Percentiles rank a stretch among this genome's conserved stretches.
These are phyloP conservation scores for Primulina eburnea DNA, from an alignment of 257 asterid species.

Conservation along the genomic window DNA sequence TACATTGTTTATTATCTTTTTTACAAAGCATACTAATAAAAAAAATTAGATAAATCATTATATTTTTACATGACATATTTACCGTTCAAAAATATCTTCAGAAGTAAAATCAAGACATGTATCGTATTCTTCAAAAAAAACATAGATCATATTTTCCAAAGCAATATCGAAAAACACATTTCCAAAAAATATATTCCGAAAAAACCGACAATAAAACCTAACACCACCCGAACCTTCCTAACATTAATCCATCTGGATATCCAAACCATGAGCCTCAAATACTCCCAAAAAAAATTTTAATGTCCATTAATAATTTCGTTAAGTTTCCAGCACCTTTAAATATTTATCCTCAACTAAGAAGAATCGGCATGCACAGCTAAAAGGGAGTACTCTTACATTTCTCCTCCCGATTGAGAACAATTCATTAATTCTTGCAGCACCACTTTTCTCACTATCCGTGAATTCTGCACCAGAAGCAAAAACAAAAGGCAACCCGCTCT, in stretches of 20 bases:
- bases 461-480: slow-evolving; percentile 99
- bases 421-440: slow-evolving; percentile 83
- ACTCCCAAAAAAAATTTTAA: slow-evolving; percentile 11
- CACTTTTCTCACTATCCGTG: slow-evolving; percentile 94
- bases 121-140: too few relatives aligned
- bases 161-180: too few relatives aligned
- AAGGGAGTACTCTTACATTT: slow-evolving; percentile 61
- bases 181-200: background rate
- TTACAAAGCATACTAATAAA: too few relatives aligned
- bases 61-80: too few relatives aligned
- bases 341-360: slow-evolving; percentile 16
- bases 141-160: background rate
- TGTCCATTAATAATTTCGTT: background rate
- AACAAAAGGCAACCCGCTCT: slow-evolving; percentile 96
- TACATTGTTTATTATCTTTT: too few relatives aligned
- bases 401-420: slow-evolving; percentile 85
- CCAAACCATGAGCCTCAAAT: slow-evolving; percentile 1
- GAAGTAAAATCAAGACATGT: background rate
- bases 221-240: too few relatives aligned
- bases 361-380: slow-evolving; percentile 7
- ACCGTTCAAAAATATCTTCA: too few relatives aligned
- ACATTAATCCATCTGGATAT: background rate
- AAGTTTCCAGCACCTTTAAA: slow-evolving; percentile 16
- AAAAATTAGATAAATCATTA: too few relatives aligned
- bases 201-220: background rate